Conservation (phyloP, 2,329 filamentous ascomycete genomes). For the Tolypocladium ophioglossoides region DNA sequence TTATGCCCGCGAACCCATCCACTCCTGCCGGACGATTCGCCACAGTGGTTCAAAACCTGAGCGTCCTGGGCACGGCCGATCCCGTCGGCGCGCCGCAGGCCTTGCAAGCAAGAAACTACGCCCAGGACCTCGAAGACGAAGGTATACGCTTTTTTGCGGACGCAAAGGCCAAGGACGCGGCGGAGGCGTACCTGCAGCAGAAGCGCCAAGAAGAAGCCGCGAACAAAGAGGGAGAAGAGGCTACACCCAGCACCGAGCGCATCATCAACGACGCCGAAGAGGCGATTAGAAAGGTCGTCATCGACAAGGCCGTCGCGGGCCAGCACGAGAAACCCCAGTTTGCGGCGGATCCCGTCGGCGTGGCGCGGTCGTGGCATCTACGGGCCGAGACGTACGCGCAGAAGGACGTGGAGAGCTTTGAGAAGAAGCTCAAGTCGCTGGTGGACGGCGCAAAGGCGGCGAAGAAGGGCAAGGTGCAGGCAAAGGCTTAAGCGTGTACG, state of each 20-base stretch:
- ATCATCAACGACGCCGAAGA: conserved; percentile 23
- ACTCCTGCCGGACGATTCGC: conserved; percentile 17
- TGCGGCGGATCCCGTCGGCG: conserved; percentile 19
- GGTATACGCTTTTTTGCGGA: conserved; percentile 23
- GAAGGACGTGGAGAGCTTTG: conserved; percentile 24
- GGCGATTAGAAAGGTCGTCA: conserved; percentile 19
- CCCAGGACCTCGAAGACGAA: conserved; percentile 16
- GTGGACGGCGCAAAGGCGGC: conserved; percentile 10
- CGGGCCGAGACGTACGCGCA: conserved; percentile 24
- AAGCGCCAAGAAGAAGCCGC: conserved; percentile 10
- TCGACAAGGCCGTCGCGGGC: conserved; percentile 22
- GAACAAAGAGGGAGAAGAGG: conserved; percentile 7
- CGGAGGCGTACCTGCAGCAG: conserved; percentile 19
- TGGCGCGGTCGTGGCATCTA: conserved; percentile 26
- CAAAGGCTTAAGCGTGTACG: conserved; percentile 9
- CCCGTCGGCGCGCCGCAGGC: conserved; percentile 18
- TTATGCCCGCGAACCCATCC: conserved; percentile 19
- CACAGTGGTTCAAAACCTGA: conserved; percentile 24
- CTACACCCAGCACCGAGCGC: conserved; percentile 6
- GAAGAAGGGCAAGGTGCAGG: conserved; percentile 12
- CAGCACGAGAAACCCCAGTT: conserved; percentile 24
- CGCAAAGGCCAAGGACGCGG: conserved; percentile 14
- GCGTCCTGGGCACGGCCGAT: conserved; percentile 23
- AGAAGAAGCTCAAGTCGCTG: conserved; percentile 27
- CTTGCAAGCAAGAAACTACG: conserved; percentile 19